A percentile compares a stretch with the other conserved stretches of the same genome.
These are phyloP conservation scores for Mortierella sp. DNA, from an alignment of 371 early-diverging fungal genomes.

Conservation along the genomic window DNA sequence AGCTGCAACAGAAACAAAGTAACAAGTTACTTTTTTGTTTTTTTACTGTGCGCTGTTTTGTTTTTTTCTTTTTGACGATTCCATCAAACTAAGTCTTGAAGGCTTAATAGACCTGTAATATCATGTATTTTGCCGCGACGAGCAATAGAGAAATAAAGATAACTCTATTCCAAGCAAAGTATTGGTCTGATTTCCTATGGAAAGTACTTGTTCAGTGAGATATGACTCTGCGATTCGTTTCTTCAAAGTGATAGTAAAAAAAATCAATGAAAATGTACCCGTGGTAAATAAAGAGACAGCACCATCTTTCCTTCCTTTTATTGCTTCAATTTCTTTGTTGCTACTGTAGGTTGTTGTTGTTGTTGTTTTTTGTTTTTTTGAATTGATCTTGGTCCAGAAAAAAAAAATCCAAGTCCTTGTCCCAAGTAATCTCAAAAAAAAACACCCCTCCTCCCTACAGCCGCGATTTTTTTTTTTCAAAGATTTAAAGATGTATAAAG, in stretches of 20 bases:
- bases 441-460: neutral
- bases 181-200: too few species aligned
- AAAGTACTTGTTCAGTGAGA: too few species aligned
- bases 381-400: neutral
- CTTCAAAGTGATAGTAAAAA: neutral
- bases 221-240: neutral
- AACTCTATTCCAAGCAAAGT: neutral
- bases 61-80: neutral
- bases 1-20: neutral
- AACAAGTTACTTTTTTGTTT: too few species aligned
- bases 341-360: neutral
- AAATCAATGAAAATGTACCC: neutral
- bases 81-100: neutral
- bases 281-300: conserved; percentile 19
- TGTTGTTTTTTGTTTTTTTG: neutral
- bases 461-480: neutral
- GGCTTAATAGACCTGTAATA: neutral
- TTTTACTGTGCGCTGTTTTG: neutral
- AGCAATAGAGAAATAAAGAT: neutral
- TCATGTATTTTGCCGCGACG: neutral
- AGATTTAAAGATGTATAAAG: neutral
- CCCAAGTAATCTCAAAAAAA: neutral
- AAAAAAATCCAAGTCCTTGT: neutral
- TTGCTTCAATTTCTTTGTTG: neutral
- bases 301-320: conserved; percentile 38